Percentiles rank a stretch among this genome's conserved stretches.
phyloP scores from a whole-genome alignment of 192 early-diverging fungal genomes.

The Coemansia sp. region DNA sequence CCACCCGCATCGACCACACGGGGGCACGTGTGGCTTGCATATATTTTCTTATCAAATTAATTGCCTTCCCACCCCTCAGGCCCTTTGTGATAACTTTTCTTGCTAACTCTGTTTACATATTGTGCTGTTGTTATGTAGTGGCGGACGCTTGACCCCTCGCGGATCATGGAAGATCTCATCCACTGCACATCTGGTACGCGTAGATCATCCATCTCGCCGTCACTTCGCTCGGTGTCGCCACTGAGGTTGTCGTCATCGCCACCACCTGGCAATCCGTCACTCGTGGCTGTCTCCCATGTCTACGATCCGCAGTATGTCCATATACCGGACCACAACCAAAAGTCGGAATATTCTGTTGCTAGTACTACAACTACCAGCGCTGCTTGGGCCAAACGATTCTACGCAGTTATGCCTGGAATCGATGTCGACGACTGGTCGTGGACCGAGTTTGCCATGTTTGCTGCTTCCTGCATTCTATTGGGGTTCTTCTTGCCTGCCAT shows the following conservation, averaged over 20 bases:
- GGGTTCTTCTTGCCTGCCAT: constrained; percentile 44
- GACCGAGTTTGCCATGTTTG: constrained; percentile 54
- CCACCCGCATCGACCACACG: constrained; percentile 10
- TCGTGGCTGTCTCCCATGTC: constrained; percentile 37
- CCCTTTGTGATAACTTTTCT: not conserved
- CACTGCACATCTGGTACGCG: constrained; percentile 42
- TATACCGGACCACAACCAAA: constrained; percentile 10
- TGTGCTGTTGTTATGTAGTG: constrained; percentile 28
- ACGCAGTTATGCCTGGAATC: constrained; percentile 40
- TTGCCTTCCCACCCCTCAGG: not conserved
- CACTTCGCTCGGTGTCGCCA: constrained; percentile 32
- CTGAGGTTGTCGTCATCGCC: not conserved
- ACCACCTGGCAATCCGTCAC: constrained; percentile 20
- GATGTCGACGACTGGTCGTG: constrained; percentile 54
- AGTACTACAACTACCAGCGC: not conserved
- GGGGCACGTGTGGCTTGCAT: constrained; percentile 13
- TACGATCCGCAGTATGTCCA: constrained; percentile 13
- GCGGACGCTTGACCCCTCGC: constrained; percentile 51
- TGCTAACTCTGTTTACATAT: not conserved
- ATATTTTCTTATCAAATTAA: not conserved
- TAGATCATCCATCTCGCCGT: constrained; percentile 38
- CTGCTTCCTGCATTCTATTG: constrained; percentile 32
- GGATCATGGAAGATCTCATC: constrained; percentile 56
- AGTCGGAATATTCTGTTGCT: constrained; percentile 10
- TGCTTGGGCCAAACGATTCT: constrained; percentile 36